Percentiles rank a stretch among this genome's conserved stretches.
Evolutionary conservation across 2,329 filamentous ascomycete genomes (phyloP).

Genomic region (Aspergillus pseudonomiae): DNA sequence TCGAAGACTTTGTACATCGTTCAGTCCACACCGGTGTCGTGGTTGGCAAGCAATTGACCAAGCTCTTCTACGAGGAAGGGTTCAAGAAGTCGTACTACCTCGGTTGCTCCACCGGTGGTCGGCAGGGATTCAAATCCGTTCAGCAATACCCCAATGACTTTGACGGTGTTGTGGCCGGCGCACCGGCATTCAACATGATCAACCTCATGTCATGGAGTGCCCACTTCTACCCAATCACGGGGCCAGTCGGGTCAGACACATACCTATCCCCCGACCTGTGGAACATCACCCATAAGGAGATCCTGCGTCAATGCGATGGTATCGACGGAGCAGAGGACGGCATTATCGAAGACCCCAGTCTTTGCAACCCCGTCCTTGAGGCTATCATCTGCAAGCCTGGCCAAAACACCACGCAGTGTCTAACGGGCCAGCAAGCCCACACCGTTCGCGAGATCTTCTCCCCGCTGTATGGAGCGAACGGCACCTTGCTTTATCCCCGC

Average conservation of each 20-base stretch:
- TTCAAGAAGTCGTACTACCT: slow-evolving; percentile 47
- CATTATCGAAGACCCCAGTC: slow-evolving; percentile 42
- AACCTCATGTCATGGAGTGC: slow-evolving; percentile 49
- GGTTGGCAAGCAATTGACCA: slow-evolving; percentile 51
- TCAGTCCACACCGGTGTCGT: slow-evolving; percentile 49
- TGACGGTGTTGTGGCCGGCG: slow-evolving; percentile 57
- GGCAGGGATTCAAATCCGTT: slow-evolving; percentile 59
- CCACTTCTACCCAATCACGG: slow-evolving; percentile 46
- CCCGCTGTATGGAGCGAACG: slow-evolving; percentile 36
- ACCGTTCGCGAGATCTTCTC: slow-evolving; percentile 34
- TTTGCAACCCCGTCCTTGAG: slow-evolving; percentile 38
- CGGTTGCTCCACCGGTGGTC: slow-evolving; percentile 63
- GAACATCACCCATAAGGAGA: slow-evolving; percentile 38
- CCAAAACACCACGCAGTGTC: slow-evolving; percentile 26
- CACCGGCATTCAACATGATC: slow-evolving; percentile 51
- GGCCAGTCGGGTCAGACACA: slow-evolving; percentile 36
- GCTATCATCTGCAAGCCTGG: slow-evolving; percentile 33
- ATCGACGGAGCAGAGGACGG: slow-evolving; percentile 38
- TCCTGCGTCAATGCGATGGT: slow-evolving; percentile 38
- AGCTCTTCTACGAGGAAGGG: slow-evolving; percentile 51
- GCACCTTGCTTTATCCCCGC: slow-evolving; percentile 35
- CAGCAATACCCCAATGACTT: slow-evolving; percentile 60
- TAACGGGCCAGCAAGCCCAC: slow-evolving; percentile 34
- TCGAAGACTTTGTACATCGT: slow-evolving; percentile 54
- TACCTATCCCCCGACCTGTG: slow-evolving; percentile 35